Evolutionary conservation across 176 grass and related monocot species (phyloP).

Genomic region (Microstegium vimineum): DNA sequence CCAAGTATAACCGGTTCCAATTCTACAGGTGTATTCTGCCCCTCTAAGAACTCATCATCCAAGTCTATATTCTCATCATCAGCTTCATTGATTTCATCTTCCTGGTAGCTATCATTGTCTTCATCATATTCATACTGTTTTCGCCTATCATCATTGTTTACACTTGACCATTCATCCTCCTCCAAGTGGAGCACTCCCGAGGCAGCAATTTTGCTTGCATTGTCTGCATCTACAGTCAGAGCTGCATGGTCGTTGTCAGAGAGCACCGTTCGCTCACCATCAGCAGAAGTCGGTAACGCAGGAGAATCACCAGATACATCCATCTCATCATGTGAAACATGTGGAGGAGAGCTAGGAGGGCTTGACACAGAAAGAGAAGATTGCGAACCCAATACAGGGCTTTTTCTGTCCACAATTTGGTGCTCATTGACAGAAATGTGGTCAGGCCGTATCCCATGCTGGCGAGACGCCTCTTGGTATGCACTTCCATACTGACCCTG

Average conservation of each 20-base stretch:
- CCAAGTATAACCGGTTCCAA: conserved; percentile 84
- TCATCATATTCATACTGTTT: conserved; percentile 71
- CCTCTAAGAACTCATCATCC: conserved; percentile 51
- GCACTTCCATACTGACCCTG: conserved; percentile 49
- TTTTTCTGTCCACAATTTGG: conserved; percentile 52
- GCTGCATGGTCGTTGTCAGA: conserved; percentile 60
- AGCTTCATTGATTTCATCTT: conserved; percentile 59
- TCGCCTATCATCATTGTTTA: conserved; percentile 50
- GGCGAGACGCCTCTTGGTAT: conserved; percentile 59
- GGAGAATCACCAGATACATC: conserved; percentile 94
- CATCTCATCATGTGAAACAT: conserved; percentile 89
- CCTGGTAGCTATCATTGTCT: conserved; percentile 55
- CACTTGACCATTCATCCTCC: conserved; percentile 72
- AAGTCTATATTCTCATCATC: conserved; percentile 63
- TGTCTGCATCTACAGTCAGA: conserved; percentile 38
- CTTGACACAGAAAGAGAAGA: conserved; percentile 91
- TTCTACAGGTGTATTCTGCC: conserved; percentile 37
- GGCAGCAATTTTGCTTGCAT: conserved; percentile 39
- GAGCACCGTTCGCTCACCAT: conserved; percentile 61
- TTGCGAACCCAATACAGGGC: conserved; percentile 62
- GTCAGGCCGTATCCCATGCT: conserved; percentile 26
- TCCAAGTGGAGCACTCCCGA: conserved; percentile 55
- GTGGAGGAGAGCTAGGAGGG: conserved; percentile 73
- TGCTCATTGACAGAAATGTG: conserved; percentile 40
- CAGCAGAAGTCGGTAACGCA: conserved; percentile 87